Percentiles rank a stretch among this genome's conserved stretches.
phyloP scores from a whole-genome alignment of 208 protist species.

The Angomonas deanei region DNA sequence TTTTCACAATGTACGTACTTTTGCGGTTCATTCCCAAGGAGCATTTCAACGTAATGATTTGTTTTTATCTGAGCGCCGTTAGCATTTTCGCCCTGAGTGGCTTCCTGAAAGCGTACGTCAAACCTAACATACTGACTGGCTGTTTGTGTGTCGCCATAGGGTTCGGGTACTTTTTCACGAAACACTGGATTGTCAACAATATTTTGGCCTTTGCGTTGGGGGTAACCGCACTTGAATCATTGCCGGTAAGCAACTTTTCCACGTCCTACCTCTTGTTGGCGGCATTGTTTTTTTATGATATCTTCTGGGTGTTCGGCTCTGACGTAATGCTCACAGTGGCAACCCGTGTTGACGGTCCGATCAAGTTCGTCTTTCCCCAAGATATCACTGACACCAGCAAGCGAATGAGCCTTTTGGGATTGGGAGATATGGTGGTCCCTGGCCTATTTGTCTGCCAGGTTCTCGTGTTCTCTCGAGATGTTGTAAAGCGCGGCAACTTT shows the following conservation, averaged over 20 bases:
- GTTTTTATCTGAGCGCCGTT: conserved; percentile 63
- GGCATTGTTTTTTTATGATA: conserved; percentile 96
- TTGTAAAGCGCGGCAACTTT: conserved; percentile 47
- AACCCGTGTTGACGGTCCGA: conserved; percentile 92
- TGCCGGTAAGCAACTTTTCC: conserved; percentile 52
- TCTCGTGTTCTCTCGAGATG: conserved; percentile 85
- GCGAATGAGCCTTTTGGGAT: conserved; percentile 90
- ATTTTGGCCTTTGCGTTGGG: conserved; percentile 90
- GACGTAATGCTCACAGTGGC: conserved; percentile 96
- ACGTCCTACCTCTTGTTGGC: conserved; percentile 75
- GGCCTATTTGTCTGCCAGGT: conserved; percentile 94
- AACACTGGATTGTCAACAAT: conserved; percentile 94
- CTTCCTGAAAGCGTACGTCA: conserved; percentile 50
- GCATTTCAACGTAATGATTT: conserved; percentile 64
- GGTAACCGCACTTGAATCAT: conserved; percentile 53
- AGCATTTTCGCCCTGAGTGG: conserved; percentile 57
- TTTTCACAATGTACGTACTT: conserved; percentile 75
- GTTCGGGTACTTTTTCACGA: conserved; percentile 55
- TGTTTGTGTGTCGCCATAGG: conserved; percentile 47
- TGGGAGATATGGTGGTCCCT: conserved; percentile 96
- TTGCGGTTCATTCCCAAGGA: conserved; percentile 77
- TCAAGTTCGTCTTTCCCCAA: conserved; percentile 94
- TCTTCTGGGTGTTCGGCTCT: conserved; percentile 98
- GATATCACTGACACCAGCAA: conserved; percentile 64
- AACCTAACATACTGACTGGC: conserved; percentile 65